Conservation (phyloP, 179 eudicot species). For the Beta macrorhiza region DNA sequence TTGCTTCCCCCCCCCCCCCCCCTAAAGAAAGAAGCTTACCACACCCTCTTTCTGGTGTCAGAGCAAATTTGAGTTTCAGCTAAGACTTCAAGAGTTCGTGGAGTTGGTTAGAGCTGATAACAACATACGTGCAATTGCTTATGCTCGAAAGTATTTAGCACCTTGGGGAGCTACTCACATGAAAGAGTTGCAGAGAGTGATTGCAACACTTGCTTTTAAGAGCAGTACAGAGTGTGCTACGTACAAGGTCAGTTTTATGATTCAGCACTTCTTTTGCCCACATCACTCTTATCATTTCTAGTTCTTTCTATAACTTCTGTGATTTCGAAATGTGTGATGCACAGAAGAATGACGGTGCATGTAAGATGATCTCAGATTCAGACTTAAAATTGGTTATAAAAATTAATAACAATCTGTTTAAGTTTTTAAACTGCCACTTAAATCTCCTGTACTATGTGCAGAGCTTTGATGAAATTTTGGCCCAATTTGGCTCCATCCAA, state of each 20-base stretch:
- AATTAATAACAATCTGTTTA: too few relatives aligned
- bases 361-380: background rate
- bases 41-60: constrained; percentile 29
- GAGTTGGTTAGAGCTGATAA: constrained; percentile 88
- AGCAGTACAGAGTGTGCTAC: constrained; percentile 79
- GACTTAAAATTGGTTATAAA: background rate
- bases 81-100: constrained; percentile 95
- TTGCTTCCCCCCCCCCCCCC: too few relatives aligned
- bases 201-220: constrained; percentile 89
- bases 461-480: background rate
- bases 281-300: background rate
- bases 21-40: background rate
- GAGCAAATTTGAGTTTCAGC: constrained; percentile 96
- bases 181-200: constrained; percentile 91
- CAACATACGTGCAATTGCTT: constrained; percentile 66
- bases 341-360: background rate
- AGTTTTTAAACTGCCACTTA: background rate
- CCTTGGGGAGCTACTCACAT: constrained; percentile 86
- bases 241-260: constrained; percentile 67
- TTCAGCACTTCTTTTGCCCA: background rate
- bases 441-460: background rate
- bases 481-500: background rate
- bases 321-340: background rate
- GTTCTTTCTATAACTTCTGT: background rate
- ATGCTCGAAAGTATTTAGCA: constrained; percentile 87